Conservation (phyloP, 176 grass and related monocot species). For the Rhynchospora breviuscula region DNA sequence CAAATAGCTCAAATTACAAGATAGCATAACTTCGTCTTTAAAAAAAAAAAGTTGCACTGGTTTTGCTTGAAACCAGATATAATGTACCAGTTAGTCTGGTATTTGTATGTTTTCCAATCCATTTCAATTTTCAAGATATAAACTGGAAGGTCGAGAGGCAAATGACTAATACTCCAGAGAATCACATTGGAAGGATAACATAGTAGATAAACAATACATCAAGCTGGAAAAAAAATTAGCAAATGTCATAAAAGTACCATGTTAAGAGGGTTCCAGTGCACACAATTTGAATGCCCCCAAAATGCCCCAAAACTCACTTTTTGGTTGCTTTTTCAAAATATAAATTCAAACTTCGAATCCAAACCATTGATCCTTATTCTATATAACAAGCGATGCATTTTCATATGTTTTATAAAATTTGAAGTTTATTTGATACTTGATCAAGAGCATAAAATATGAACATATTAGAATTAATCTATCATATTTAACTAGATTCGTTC, state of each 20-base stretch:
- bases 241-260: not conserved
- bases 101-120: not conserved
- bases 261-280: no score
- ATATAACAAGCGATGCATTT: no score
- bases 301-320: no score
- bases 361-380: no score
- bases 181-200: not conserved
- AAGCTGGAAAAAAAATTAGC: not conserved
- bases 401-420: no score
- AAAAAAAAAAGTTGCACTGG: not conserved
- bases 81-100: not conserved
- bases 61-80: not conserved
- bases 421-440: no score
- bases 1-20: slow-evolving; percentile 27
- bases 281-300: no score
- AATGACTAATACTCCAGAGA: not conserved
- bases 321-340: no score
- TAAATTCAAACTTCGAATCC: no score
- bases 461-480: no score
- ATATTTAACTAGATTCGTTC: no score
- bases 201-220: not conserved
- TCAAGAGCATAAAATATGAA: no score
- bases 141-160: not conserved
- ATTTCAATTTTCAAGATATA: not conserved
- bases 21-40: not conserved